Conservation (phyloP, 1,284 basidiomycete species). For the Rhodofomes roseus region DNA sequence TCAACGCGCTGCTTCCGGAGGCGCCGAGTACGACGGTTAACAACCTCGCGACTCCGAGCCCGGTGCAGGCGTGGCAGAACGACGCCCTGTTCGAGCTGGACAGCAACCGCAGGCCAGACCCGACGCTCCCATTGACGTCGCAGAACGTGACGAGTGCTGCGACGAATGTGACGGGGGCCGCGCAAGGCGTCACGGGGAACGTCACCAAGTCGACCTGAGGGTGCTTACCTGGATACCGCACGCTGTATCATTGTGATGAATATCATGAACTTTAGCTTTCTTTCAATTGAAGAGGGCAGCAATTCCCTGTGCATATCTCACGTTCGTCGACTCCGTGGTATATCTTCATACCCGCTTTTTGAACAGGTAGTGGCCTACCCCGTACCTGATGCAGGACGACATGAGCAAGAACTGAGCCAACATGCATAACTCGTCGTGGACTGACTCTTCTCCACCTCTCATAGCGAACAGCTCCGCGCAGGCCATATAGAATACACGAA, state of each 20-base stretch:
- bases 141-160: background rate
- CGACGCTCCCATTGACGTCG: background rate
- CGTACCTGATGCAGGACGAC: slow-evolving; percentile 35
- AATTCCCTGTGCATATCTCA: too few relatives aligned
- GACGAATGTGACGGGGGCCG: background rate
- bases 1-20: slow-evolving; percentile 17
- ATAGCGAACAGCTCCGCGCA: slow-evolving; percentile 73
- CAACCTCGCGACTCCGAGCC: slow-evolving; percentile 8
- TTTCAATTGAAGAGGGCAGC: too few relatives aligned
- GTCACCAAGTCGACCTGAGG: too few relatives aligned
- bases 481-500: slow-evolving; percentile 74
- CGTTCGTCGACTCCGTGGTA: too few relatives aligned
- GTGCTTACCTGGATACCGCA: too few relatives aligned
- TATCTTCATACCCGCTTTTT: slow-evolving; percentile 6
- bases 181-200: background rate
- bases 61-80: slow-evolving; percentile 11
- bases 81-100: slow-evolving; percentile 26
- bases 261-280: background rate
- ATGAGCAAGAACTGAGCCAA: background rate
- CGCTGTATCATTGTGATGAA: background rate
- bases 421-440: too few relatives aligned
- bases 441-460: slow-evolving; percentile 63
- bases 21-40: slow-evolving; percentile 13
- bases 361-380: slow-evolving; percentile 53
- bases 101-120: slow-evolving; percentile 20